Conservation (phyloP, 2,329 filamentous ascomycete genomes). For the Exophiala phaeomuriformis region DNA sequence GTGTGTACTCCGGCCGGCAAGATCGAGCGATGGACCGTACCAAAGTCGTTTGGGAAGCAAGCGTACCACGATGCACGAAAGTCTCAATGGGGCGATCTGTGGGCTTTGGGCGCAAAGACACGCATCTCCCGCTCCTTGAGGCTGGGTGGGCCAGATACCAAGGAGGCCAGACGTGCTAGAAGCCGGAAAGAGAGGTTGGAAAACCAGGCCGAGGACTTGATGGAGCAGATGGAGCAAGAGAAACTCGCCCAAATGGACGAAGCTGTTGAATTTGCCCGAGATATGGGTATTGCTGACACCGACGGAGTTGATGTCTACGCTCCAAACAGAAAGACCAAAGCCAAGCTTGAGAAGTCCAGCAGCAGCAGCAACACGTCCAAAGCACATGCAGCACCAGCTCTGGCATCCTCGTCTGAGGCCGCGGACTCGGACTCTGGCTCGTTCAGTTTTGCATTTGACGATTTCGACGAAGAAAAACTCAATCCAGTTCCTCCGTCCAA, state of each 20-base stretch:
- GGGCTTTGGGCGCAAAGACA: conserved; percentile 91
- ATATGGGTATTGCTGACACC: conserved; percentile 1
- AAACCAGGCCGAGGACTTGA: conserved; percentile 14
- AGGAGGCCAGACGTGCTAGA: conserved; percentile 14
- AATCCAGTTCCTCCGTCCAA: conserved; percentile 5
- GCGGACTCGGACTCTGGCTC: too few relatives aligned
- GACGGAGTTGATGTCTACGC: conserved; percentile 2
- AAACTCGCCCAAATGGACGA: conserved; percentile 11
- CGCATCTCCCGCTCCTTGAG: conserved; percentile 56
- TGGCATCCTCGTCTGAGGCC: neutral
- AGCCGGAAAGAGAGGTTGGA: conserved; percentile 11
- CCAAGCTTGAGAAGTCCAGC: conserved; percentile 41
- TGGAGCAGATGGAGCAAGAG: conserved; percentile 16
- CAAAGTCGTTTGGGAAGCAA: conserved; percentile 68
- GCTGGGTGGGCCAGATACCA: conserved; percentile 15
- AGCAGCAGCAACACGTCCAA: conserved; percentile 37
- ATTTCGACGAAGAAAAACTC: conserved; percentile 13
- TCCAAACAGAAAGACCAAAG: conserved; percentile 38
- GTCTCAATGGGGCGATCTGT: conserved; percentile 82
- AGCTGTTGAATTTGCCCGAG: conserved; percentile 8
- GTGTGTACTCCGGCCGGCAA: conserved; percentile 78
- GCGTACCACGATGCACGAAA: conserved; percentile 93
- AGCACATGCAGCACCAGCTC: neutral
- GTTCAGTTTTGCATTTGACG: conserved; percentile 9
- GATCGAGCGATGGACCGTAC: conserved; percentile 90